Base-by-base conservation (phyloP, 2,329 filamentous ascomycete species). In the Hirsutella thompsonii region DNA sequence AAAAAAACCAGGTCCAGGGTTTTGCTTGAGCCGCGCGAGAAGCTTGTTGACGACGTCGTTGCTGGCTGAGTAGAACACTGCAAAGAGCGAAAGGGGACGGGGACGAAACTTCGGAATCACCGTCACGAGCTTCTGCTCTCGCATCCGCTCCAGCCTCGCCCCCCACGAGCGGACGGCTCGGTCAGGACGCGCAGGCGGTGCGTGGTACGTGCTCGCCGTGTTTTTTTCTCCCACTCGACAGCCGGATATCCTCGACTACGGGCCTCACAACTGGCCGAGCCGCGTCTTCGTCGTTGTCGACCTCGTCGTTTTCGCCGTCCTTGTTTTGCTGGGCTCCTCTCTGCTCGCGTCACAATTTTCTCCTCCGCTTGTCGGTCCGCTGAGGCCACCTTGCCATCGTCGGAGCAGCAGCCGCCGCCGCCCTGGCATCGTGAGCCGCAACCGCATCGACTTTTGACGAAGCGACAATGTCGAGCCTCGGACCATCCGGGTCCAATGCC, bases 401-500 rank as follows among this genome's bases (percentile, higher is more conserved):
- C 23, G 11, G 23, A 26, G 35, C 20, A 13, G 10, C 35, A 5
- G 18, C 38, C 37, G 8, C 37, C 37, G 3, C 29, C 20, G 38
- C 38, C 20, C 18, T 23, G 32, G n/a, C 32, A 33, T 33, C 32
- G 32, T 37, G 33, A 35, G 5, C 33, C 34, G 33, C 34, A 30
- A 39, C 30, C 28, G 35, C 5, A 14, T 33, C 32, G 32, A 14
- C 32, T n/a, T 18, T 33, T n/a, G n/a, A n/a, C 18, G 33, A 35
- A 19, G 20, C 44, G 53, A 56, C 48, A 48, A 71, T 71, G 68
- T 69, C 68, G 55, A 61, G 62, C 56, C 58, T 70, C 56, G 67
- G 68, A 50, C 66, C 66, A 49, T 54, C 64, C 46, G 68, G 67
- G 53, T 60, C 69, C 44, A 74, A 72, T 52, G 59, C 63, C 55